These are phyloP conservation scores for Amauroascus verrucosus DNA, from an alignment of 2,329 filamentous ascomycete species.

Conservation along the genomic window DNA sequence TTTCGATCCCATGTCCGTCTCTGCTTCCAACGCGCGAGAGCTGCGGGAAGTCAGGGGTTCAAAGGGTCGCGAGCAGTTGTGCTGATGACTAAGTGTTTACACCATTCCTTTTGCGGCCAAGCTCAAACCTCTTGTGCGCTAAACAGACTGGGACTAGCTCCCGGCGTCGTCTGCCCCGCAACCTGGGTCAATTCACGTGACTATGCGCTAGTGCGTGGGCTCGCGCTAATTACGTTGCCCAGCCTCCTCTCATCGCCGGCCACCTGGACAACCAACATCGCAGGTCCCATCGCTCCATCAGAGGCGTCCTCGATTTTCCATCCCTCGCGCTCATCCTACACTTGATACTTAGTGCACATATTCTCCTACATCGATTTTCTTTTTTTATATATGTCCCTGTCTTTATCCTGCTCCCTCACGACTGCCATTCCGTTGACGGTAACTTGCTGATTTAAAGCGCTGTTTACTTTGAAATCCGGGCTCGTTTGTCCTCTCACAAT, in stretches of 20 bases:
- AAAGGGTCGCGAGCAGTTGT: too few relatives aligned
- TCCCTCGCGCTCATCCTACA: background rate
- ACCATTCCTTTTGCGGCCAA: background rate
- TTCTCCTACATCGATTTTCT: background rate
- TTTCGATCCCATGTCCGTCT: too few relatives aligned
- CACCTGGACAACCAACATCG: slow-evolving; percentile 11
- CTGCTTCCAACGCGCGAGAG: too few relatives aligned
- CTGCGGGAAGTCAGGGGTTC: too few relatives aligned
- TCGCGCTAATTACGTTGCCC: background rate
- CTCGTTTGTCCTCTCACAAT: slow-evolving; percentile 1
- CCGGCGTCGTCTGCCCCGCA: background rate
- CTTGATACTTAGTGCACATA: background rate
- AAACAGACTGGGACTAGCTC: background rate
- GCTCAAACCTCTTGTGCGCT: background rate
- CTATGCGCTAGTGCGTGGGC: background rate
- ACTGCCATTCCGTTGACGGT: background rate
- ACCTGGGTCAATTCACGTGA: background rate
- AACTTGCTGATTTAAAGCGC: background rate
- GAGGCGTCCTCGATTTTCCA: background rate
- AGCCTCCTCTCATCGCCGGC: slow-evolving; percentile 9
- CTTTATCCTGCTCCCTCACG: background rate
- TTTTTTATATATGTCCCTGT: background rate
- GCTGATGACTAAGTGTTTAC: background rate
- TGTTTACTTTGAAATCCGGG: slow-evolving; percentile 2
- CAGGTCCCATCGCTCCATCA: background rate